phyloP scores from a whole-genome alignment of 768 basidiomycete genomes.

The Ephemerocybe angulata region DNA sequence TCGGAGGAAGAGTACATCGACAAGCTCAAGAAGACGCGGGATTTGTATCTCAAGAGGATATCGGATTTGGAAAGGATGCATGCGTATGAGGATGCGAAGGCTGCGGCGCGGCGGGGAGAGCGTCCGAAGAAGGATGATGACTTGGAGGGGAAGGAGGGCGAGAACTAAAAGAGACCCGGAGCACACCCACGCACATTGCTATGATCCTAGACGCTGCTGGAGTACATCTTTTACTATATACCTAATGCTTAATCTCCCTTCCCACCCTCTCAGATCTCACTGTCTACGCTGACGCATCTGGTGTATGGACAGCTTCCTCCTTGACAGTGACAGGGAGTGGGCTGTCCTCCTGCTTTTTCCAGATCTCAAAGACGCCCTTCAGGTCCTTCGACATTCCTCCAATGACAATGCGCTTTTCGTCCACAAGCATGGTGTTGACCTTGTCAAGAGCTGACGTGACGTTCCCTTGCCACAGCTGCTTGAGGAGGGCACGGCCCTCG shows the following conservation, averaged over 20 bases:
- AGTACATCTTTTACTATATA: not conserved
- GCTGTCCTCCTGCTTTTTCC: constrained; percentile 34
- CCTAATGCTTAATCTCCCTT: constrained; percentile 1
- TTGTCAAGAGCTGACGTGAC: constrained; percentile 47
- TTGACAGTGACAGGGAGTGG: not conserved
- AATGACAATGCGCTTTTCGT: constrained; percentile 47
- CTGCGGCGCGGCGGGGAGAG: too few relatives aligned
- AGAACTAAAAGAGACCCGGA: not conserved
- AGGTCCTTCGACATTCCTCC: constrained; percentile 60
- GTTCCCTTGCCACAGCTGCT: constrained; percentile 43
- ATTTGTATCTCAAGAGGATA: constrained; percentile 53
- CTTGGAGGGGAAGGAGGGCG: constrained; percentile 17
- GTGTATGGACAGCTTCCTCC: not conserved
- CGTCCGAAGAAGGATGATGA: constrained; percentile 26
- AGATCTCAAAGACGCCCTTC: constrained; percentile 63
- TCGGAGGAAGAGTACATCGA: constrained; percentile 72
- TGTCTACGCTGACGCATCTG: not conserved
- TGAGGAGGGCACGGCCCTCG: constrained; percentile 38
- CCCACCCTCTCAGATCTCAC: not conserved
- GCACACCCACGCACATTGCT: too few relatives aligned
- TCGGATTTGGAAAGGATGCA: constrained; percentile 49
- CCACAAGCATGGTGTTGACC: constrained; percentile 59
- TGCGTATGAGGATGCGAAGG: too few relatives aligned
- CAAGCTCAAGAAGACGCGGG: constrained; percentile 55
- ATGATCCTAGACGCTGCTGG: too few relatives aligned